Conservation (phyloP, 306 rosid genomes). For the Trifolium subterraneum region DNA sequence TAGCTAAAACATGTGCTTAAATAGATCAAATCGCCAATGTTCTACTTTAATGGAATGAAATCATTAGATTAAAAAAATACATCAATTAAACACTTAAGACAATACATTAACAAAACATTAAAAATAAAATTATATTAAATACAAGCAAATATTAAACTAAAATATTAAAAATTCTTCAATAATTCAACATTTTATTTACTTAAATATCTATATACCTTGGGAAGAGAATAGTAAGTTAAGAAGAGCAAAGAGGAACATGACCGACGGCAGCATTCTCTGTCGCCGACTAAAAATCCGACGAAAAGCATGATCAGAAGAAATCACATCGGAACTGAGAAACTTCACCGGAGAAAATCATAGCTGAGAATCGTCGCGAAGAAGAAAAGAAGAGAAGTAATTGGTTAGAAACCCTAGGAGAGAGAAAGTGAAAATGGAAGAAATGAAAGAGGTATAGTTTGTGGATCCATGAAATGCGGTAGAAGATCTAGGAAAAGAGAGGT, state of each 20-base stretch:
- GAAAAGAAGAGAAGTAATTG: neutral
- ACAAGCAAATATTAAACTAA: no score
- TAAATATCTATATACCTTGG: constrained; percentile 51
- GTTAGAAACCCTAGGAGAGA: constrained; percentile 75
- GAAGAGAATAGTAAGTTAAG: constrained; percentile 57
- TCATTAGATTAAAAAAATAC: neutral
- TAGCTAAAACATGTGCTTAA: neutral
- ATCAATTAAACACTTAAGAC: neutral
- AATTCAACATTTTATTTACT: no score
- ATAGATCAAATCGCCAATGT: constrained; percentile 16
- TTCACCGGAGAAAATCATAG: constrained; percentile 46
- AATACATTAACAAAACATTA: neutral
- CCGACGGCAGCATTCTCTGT: constrained; percentile 70
- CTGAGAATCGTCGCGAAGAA: neutral
- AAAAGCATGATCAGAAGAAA: constrained; percentile 55
- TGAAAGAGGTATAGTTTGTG: constrained; percentile 51
- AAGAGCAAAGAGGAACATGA: constrained; percentile 55
- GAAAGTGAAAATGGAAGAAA: constrained; percentile 39
- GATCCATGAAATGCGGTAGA: constrained; percentile 86
- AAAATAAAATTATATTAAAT: neutral
- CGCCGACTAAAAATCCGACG: constrained; percentile 42
- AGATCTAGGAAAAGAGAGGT: constrained; percentile 50
- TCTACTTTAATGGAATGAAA: neutral
- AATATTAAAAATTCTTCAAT: no score
- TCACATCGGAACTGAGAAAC: constrained; percentile 36